Evolutionary conservation across 2,329 filamentous ascomycete species (phyloP), one percentile per base, ranked within the genome.

Genomic region (Penicillium sclerotigenum): DNA sequence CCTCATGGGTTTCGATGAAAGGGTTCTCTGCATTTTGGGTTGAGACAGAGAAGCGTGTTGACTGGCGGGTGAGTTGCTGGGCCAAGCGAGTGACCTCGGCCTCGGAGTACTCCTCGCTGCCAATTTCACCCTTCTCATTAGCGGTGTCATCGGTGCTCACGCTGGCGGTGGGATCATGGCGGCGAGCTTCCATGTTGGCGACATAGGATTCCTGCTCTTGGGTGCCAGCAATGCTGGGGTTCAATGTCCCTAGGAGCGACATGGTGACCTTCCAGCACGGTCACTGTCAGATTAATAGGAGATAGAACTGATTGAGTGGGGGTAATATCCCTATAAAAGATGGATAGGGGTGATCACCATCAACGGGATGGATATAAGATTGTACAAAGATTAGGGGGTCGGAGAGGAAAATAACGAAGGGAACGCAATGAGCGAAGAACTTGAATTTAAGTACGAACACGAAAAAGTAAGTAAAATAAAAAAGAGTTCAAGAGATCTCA

Each of bases 181-280:
- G 59, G 16, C 55, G 58, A 16, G 54, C 34, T 50, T 65, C 61
- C 37, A 49, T 31, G 37, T 26, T 40, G 20, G 52, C 46, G 9
- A 10, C 13, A 36, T 54, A 18, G n/a, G 16, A 9, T 8, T 54
- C 45, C 22, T 49, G 29, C 10, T 40, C 18, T n/a, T 42, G 37
- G 2, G 20, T 6, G 10, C 34, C 63, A 53, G 60, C 55, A 26
- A 68, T 14, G 58, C 69, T 70, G 40, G 69, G 57, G 54, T 72
- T 72, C 28, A 73, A 52, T 6, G 68, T 71, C 59, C 71, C 71
- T 41, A 73, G 47, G 33, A 72, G 63, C 58, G 71, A 72, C 70
- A 72, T 73, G 58, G 56, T 66, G 62, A 54, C 54, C 52, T 57
- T 55, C 45, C 49, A 52, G 8, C 31, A 22, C 24, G 33, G 38